These are phyloP conservation scores for Zoysia matrella DNA, from an alignment of 202 grass and related monocot genomes.

Conservation along the genomic window DNA sequence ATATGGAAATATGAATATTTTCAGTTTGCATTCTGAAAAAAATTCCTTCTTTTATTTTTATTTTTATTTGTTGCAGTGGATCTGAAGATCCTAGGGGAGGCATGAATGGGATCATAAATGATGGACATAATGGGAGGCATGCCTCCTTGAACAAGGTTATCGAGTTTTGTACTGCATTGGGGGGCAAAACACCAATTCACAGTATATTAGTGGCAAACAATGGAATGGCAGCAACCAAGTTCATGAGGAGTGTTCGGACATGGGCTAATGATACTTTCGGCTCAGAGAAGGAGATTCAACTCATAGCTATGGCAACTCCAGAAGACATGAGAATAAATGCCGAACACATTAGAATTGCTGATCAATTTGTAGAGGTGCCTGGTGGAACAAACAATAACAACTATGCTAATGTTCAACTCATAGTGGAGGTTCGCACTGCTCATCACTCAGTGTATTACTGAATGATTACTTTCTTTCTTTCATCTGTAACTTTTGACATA, in stretches of 20 bases:
- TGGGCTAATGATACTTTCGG: slow-evolving; percentile 84
- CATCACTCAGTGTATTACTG: slow-evolving; percentile 7
- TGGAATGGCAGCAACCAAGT: slow-evolving; percentile 90
- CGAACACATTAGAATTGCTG: slow-evolving; percentile 85
- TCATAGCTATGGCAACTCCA: slow-evolving; percentile 86
- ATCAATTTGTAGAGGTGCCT: slow-evolving; percentile 86
- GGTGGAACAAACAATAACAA: slow-evolving; percentile 91
- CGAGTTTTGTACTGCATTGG: slow-evolving; percentile 68
- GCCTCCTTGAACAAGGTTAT: slow-evolving; percentile 57
- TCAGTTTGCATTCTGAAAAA: slow-evolving; percentile 6
- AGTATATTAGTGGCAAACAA: slow-evolving; percentile 83
- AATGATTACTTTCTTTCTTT: background rate
- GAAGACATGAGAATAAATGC: slow-evolving; percentile 91
- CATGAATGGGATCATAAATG: slow-evolving; percentile 64
- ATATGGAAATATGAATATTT: slow-evolving; percentile 23
- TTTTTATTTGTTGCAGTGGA: slow-evolving; percentile 40
- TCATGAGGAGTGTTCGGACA: slow-evolving; percentile 72
- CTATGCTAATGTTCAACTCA: slow-evolving; percentile 85
- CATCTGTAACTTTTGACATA: slow-evolving; percentile 5
- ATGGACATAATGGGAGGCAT: slow-evolving; percentile 55
- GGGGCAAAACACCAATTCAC: slow-evolving; percentile 69
- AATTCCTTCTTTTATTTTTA: slow-evolving; percentile 15
- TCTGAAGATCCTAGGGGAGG: slow-evolving; percentile 50
- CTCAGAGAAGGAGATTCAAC: slow-evolving; percentile 75
- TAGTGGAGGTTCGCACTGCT: slow-evolving; percentile 62